Conservation (phyloP, 352 stramenopile genomes). For the Globisporangium orthogonon region DNA sequence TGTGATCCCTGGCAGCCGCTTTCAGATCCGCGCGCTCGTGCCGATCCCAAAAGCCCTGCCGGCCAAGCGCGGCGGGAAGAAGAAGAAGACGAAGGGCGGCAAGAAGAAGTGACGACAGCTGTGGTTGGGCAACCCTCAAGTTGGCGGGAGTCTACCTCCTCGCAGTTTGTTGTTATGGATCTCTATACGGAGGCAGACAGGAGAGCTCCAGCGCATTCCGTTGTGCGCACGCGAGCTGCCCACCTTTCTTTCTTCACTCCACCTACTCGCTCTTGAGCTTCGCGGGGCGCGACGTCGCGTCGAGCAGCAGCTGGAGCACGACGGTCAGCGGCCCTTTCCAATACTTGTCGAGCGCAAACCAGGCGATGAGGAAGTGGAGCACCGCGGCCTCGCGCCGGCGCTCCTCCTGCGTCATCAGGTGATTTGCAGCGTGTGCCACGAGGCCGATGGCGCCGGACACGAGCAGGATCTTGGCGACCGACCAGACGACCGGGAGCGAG, state of each 20-base stretch:
- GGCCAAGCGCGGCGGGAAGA: conserved; percentile 17
- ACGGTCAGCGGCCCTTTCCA: conserved; percentile 44
- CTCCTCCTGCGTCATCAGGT: conserved; percentile 43
- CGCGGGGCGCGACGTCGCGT: not conserved
- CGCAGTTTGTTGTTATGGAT: not conserved
- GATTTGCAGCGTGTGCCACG: conserved; percentile 51
- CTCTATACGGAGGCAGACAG: not conserved
- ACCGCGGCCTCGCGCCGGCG: conserved; percentile 37
- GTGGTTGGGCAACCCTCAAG: too few relatives aligned
- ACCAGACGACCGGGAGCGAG: conserved; percentile 29
- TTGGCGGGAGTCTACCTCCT: not conserved
- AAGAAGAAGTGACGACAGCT: conserved; percentile 22
- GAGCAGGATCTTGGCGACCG: conserved; percentile 34
- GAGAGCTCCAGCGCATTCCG: conserved; percentile 6
- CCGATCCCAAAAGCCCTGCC: conserved; percentile 15
- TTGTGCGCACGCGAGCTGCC: conserved; percentile 5
- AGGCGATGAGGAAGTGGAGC: conserved; percentile 64
- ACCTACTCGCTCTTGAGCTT: conserved; percentile 23
- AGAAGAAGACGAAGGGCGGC: conserved; percentile 21
- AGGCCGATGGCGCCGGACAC: conserved; percentile 38
- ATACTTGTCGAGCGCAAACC: conserved; percentile 69
- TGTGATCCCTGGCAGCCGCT: conserved; percentile 53
- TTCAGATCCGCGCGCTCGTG: conserved; percentile 64
- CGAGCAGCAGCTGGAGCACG: conserved; percentile 23
- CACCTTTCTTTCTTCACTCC: not conserved